Base-by-base conservation (phyloP, 2,329 filamentous ascomycete genomes). In the Dactylellina parvicollis region DNA sequence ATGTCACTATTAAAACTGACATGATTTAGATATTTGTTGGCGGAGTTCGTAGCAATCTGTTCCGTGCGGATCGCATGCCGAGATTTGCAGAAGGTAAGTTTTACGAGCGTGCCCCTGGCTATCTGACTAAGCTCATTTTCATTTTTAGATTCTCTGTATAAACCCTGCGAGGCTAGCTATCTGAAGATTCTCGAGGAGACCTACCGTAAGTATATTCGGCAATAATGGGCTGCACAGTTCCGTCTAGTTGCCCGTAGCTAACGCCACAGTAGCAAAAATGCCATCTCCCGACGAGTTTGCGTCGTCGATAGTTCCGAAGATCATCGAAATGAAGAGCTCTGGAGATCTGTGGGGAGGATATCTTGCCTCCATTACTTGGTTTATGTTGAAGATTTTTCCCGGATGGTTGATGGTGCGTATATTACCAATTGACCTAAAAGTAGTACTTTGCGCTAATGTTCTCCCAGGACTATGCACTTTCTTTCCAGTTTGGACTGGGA, bases 301-400 rank as follows among this genome's bases (percentile, higher is more conserved):
- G 14, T 5, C 3, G 26, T 56, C 36, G 10, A 20, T 56, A 3
- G 34, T 56, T 28, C 52, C 52, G 14, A 56, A 40, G 20, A 56
- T 56, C 16, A 56, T 56, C 26, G n/a, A 28, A 5, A n/a, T 28
- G 20, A 28, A 40, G 16, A 28, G 24, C 18, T 56, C 52, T n/a
- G 36, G 52, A 14, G 52, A 56, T 40, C 40, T 56, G 26, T 56
- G 32, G 52, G 52, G 20, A 24, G 52, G 52, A 56, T 56, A 56
- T 28, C 52, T 56, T 42, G 52, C 52, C 2, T 56, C 52, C 2
- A 20, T 32, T 3, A 56, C 52, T 16, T 56, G 52, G 52, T 56
- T 56, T 18, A 56, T 56, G 34, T 28, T 56, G 28, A 56, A 56
- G 36, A n/a, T 56, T 5, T 28, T 56, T n/a, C 52, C 52, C 9